Evolutionary conservation across 164 flowering plant genomes (phyloP), one percentile per base, ranked within the genome.

Genomic region (Vitis rotundifolia): DNA sequence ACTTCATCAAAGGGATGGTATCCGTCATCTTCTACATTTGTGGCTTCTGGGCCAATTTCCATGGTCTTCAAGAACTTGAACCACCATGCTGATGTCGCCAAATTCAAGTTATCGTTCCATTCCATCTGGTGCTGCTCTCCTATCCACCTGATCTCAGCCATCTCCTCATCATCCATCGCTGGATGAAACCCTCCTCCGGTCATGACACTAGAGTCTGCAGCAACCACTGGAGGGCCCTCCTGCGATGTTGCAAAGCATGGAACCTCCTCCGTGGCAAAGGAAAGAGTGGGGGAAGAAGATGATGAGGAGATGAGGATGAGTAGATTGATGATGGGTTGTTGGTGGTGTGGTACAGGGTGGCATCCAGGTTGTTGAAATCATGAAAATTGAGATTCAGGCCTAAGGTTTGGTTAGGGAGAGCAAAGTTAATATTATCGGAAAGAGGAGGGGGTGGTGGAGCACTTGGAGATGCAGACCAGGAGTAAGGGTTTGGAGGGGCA

Each of bases 31-130:
- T 72, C 81, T 18, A 52, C 66, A 14, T 71, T 59, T n/a, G 54
- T 67, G 49, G 61, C 80, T 10, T 78, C 86, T 5, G 79, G 75
- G 28, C 68, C 77, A 49, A 71, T 68, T 66, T 88, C 94, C 86
- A 85, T 82, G 18, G 75, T 77, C 75, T 89, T 88, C 73, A 86
- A 73, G 75, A 83, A 88, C 82, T 88, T 86, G 62, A 84, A 88
- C 98, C 99, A 95, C 86, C 97, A 83, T 0, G 98, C 97, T 11
- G 97, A 93, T 3, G 88, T 86, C 8, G 88, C 86, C 74, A 91
- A 75, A 79, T 83, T 88, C 83, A 91, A 57, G 3, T 80, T 85
- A 69, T 93, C 98, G 68, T 87, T 83, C 98, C 92, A 93, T 69
- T 89, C 97, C 87, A 91, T 88, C 77, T 91, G 85, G 68, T 91